These are phyloP conservation scores for Camellia oleifera DNA, from an alignment of 179 eudicot species.

Conservation along the genomic window DNA sequence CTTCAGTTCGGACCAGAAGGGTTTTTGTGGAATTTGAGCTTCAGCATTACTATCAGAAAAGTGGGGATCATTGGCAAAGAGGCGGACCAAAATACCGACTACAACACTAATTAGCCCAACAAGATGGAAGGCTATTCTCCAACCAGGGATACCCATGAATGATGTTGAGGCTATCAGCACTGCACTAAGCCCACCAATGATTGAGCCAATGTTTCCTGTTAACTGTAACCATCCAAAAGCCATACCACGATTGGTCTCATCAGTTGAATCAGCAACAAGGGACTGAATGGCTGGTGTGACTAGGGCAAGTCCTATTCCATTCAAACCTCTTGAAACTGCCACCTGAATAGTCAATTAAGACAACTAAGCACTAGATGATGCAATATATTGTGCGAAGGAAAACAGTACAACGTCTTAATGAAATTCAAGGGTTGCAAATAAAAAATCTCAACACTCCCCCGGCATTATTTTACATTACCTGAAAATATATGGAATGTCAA, in stretches of 20 bases:
- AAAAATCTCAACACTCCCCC: conserved; percentile 2
- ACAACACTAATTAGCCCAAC: conserved; percentile 64
- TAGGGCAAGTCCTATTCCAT: conserved; percentile 77
- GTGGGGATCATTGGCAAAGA: conserved; percentile 76
- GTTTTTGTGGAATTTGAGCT: conserved; percentile 16
- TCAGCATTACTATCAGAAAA: conserved; percentile 26
- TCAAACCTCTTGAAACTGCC: conserved; percentile 85
- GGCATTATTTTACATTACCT: not conserved
- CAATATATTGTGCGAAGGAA: not conserved
- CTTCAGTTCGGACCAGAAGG: conserved; percentile 43
- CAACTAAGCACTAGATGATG: conserved; percentile 7
- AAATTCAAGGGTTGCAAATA: not conserved
- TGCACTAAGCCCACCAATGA: conserved; percentile 60
- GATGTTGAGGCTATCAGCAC: conserved; percentile 61
- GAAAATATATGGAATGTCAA: not conserved
- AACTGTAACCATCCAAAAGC: conserved; percentile 86
- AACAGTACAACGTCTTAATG: not conserved
- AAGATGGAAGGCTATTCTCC: conserved; percentile 80
- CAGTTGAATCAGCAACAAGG: conserved; percentile 80
- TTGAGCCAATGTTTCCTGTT: conserved; percentile 65
- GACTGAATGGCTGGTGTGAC: conserved; percentile 70
- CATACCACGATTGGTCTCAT: conserved; percentile 74
- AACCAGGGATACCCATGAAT: conserved; percentile 71
- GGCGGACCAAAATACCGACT: conserved; percentile 59
- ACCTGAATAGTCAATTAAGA: conserved; percentile 44